Evolutionary conservation across 371 early-diverging fungal species (phyloP), one percentile per base, ranked within the genome.

Genomic region (Catenaria anguillulae): DNA sequence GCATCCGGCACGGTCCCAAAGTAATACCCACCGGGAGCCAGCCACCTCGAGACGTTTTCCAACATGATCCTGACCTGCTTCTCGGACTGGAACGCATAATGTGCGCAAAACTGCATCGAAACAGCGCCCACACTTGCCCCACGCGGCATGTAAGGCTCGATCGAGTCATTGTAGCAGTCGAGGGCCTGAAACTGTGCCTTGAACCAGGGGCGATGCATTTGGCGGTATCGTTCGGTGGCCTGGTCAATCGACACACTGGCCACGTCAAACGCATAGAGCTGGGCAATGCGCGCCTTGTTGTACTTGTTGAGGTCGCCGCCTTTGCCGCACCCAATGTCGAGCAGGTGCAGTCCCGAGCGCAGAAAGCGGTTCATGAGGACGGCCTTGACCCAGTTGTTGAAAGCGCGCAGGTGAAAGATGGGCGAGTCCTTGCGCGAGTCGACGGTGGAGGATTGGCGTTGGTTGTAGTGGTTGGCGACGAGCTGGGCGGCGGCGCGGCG

Each of bases 281-380:
- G 29, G 52, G 29, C 21, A 50, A 95, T 87, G 23, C 72, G 64
- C 4, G 87, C 87, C 63, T 83, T 82, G 13, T 76, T 68, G 90
- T 89, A 96, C 68, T 99, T 99, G 42, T 79, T 71, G 60, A 99
- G 72, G 74, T 99, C 99, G n/a, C 99, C 99, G 31, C 99, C 99
- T 76, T 98, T 98, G 6, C 99, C 99, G 70, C 97, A 96, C 5
- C 95, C 95, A 65, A 99, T 74, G 73, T 99, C 99, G 59, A 99
- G 78, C 0, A 90, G 91, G 21, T 60, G 64, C 40, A 76, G 71
- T 0, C 68, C 66, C 0, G 73, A 71, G 15, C 72, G 69, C 0
- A 80, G 78, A 68, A 84, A 83, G n/a, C 79, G 69, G 21, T 78
- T 71, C 65, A 98, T 92, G 35, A 98, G 73, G 1, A 90, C 76